phyloP scores from a whole-genome alignment of 2,329 filamentous ascomycete genomes.

The Alternaria viburni region DNA sequence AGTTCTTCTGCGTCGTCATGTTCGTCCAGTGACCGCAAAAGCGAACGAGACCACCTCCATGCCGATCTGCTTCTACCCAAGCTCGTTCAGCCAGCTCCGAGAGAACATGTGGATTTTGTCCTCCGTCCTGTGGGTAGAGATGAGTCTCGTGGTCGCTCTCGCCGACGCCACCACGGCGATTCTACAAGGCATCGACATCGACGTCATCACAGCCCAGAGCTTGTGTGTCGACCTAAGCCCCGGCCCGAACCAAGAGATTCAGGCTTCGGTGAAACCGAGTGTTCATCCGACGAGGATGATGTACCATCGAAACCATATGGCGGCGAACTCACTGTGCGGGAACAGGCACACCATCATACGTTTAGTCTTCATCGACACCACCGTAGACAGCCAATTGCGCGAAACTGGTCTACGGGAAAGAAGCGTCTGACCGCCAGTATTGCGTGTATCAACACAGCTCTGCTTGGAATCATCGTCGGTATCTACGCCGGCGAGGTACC shows the following conservation, averaged over 20 bases:
- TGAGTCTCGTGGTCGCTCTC: constrained; percentile 33
- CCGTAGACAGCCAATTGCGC: constrained; percentile 69
- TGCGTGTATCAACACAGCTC: constrained; percentile 74
- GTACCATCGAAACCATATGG: constrained; percentile 19
- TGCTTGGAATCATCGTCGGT: constrained; percentile 73
- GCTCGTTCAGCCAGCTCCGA: constrained; percentile 24
- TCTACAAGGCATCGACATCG: constrained; percentile 13
- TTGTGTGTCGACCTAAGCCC: constrained; percentile 6
- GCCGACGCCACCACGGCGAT: constrained; percentile 12
- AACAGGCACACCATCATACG: constrained; percentile 41
- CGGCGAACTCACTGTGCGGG: constrained; percentile 25
- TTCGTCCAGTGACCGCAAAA: constrained; percentile 7
- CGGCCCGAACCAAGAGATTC: constrained; percentile 12
- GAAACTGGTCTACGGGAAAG: constrained; percentile 71
- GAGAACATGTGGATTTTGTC: constrained; percentile 41
- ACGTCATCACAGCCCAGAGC: constrained; percentile 9
- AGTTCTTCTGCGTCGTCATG: constrained; percentile 11
- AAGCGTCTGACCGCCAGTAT: constrained; percentile 73
- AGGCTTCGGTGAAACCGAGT: constrained; percentile 15
- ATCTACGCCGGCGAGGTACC: constrained; percentile 80
- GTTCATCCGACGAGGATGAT: constrained; percentile 28
- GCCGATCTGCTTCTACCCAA: constrained; percentile 29
- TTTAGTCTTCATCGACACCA: constrained; percentile 55
- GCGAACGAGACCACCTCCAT: constrained; percentile 9
- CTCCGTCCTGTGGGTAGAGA: constrained; percentile 33